phyloP scores from a whole-genome alignment of 257 asterid genomes.

The Solanum rostratum region DNA sequence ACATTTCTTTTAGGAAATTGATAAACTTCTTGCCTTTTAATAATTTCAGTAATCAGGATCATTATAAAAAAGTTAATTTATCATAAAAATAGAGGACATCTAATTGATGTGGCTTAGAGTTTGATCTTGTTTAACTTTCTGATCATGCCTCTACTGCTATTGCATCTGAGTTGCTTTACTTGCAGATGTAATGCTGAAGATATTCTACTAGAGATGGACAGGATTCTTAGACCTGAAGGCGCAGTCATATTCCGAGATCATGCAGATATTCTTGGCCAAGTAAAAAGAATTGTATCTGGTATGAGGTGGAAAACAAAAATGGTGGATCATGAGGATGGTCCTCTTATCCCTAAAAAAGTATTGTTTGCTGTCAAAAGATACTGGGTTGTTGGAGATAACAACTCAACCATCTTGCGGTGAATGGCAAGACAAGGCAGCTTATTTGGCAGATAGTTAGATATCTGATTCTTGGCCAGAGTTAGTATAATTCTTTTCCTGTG shows the following conservation, averaged over 20 bases:
- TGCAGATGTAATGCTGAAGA: slow-evolving; percentile 22
- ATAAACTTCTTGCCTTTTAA: neutral
- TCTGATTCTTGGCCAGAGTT: neutral
- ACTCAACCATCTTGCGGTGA: slow-evolving; percentile 1
- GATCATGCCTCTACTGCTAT: neutral
- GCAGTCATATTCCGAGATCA: slow-evolving; percentile 31
- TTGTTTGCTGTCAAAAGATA: slow-evolving; percentile 28
- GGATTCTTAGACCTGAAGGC: slow-evolving; percentile 37
- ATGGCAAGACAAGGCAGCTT: neutral
- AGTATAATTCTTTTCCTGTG: neutral
- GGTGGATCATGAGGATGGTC: slow-evolving; percentile 33
- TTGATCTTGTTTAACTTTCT: neutral
- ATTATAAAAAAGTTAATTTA: neutral
- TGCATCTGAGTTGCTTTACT: neutral
- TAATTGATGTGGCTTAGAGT: neutral
- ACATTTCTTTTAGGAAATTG: neutral
- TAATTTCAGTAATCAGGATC: neutral
- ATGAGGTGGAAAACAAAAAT: slow-evolving; percentile 35
- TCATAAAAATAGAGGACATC: neutral
- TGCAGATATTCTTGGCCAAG: slow-evolving; percentile 14
- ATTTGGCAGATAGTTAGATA: neutral
- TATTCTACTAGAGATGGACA: slow-evolving; percentile 31
- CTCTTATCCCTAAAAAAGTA: slow-evolving; percentile 20
- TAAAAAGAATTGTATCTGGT: slow-evolving; percentile 17
- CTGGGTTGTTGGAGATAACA: slow-evolving; percentile 26